A percentile compares a stretch with the other conserved stretches of the same genome.
Conservation (phyloP, 495 filamentous ascomycete species). For the Chaetomium cochliodes region DNA sequence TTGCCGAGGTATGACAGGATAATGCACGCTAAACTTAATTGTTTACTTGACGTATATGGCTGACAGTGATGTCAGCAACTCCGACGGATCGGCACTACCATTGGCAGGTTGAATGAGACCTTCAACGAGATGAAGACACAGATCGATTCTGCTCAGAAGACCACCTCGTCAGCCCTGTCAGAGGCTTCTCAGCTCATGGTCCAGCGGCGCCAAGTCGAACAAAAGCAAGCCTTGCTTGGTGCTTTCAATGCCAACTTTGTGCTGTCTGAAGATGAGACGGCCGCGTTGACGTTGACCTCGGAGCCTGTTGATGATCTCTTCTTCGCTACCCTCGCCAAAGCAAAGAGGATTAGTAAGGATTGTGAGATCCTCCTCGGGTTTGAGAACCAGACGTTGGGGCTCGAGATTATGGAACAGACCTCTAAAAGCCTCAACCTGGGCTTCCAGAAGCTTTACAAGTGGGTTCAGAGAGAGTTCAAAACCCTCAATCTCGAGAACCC, state of each 20-base stretch:
- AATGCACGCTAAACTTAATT: background rate
- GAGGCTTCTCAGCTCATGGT: slow-evolving; percentile 73
- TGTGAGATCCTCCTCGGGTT: slow-evolving; percentile 85
- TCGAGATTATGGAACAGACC: slow-evolving; percentile 88
- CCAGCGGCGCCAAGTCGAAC: slow-evolving; percentile 74
- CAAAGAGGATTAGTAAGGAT: slow-evolving; percentile 84
- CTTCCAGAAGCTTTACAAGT: slow-evolving; percentile 92
- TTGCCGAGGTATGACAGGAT: slow-evolving; percentile 69
- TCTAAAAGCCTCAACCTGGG: slow-evolving; percentile 82
- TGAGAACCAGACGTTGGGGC: slow-evolving; percentile 80
- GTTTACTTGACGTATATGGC: background rate
- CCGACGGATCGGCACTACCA: slow-evolving; percentile 74
- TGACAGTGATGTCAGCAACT: slow-evolving; percentile 59
- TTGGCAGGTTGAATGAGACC: slow-evolving; percentile 73
- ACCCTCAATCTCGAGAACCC: slow-evolving; percentile 91
- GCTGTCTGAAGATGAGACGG: slow-evolving; percentile 73
- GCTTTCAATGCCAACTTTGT: slow-evolving; percentile 84
- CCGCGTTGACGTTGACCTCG: slow-evolving; percentile 67
- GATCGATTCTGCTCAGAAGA: slow-evolving; percentile 68
- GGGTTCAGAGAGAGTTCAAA: slow-evolving; percentile 93
- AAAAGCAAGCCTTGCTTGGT: slow-evolving; percentile 79
- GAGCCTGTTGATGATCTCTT: slow-evolving; percentile 84
- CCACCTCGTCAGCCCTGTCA: slow-evolving; percentile 72
- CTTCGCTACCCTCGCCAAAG: slow-evolving; percentile 73
- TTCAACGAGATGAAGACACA: slow-evolving; percentile 79